phyloP scores from a whole-genome alignment of 495 filamentous ascomycete species.

The Achaetomiella virescens region DNA sequence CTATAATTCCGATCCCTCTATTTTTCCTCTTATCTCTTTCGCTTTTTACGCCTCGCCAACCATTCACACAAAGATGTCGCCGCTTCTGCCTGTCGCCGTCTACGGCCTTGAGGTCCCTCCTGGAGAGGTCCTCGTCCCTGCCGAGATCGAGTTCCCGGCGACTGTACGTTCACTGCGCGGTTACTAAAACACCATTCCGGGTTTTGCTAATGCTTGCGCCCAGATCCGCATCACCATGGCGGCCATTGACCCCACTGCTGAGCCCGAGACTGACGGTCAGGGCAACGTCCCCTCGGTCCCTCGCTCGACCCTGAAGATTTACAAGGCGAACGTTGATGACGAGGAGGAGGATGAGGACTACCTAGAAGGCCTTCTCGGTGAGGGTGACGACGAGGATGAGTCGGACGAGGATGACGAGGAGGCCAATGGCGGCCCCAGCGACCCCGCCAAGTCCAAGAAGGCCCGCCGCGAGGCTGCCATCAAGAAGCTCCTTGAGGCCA shows the following conservation, averaged over 20 bases:
- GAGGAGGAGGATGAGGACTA: conserved; percentile 59
- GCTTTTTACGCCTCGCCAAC: too few species aligned
- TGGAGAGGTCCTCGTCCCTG: conserved; percentile 68
- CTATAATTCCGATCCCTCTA: neutral
- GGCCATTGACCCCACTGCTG: conserved; percentile 83
- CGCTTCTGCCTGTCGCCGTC: conserved; percentile 64
- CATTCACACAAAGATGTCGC: conserved; percentile 25
- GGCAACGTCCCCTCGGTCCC: conserved; percentile 54
- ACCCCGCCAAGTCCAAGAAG: conserved; percentile 81
- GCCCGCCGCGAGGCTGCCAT: conserved; percentile 63
- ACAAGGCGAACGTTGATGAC: conserved; percentile 56
- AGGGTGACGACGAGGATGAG: conserved; percentile 57
- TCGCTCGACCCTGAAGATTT: conserved; percentile 82
- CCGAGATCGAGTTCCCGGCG: conserved; percentile 65
- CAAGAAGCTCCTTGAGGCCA: conserved; percentile 64
- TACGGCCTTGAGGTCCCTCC: conserved; percentile 85
- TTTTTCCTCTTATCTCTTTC: too few species aligned
- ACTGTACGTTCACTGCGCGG: conserved; percentile 56
- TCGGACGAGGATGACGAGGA: conserved; percentile 58
- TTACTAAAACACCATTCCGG: neutral
- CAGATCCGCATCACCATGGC: conserved; percentile 98
- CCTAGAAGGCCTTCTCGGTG: conserved; percentile 46
- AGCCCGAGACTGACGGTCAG: conserved; percentile 57
- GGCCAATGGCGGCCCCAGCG: conserved; percentile 80
- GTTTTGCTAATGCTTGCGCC: conserved; percentile 5